Evolutionary conservation across 441 rosid genomes (phyloP), one percentile per base, ranked within the genome.

Genomic region (Aleurites moluccanus): DNA sequence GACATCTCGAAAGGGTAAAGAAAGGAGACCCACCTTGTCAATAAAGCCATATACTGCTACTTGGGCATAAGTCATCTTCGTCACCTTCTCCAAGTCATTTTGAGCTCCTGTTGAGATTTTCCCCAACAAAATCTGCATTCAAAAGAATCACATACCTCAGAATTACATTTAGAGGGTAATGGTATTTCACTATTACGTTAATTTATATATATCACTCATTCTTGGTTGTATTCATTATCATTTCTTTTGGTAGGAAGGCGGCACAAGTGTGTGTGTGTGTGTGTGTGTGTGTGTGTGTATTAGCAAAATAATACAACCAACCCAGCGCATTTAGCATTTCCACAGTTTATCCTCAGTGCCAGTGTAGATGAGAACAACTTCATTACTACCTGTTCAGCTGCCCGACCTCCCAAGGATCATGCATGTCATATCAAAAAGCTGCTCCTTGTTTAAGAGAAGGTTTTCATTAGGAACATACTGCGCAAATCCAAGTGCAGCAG

Each of bases 1-100:
- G 78, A 79, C 90, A 87, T 87, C 84, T 85, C 90, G 4, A 76
- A 79, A 33, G 81, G 92, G 93, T 77, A 91, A 91, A 52, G 90
- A 91, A 28, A 91, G 89, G 61, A 91, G 96, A 52, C 93, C 96
- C 6, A 88, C 93, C 69, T 89, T 91, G 78, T 91, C 96, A 64
- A 92, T 89, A 69, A 91, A 91, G 61, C 93, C 92, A 77, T 88
- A 89, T 5, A 86, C 85, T 44, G 93, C 87, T n/a, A 91, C 91
- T 79, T 88, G 91, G 69, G 88, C 90, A 60, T 86, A 86, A 0
- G 89, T 88, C 90, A 89, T 86, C 81, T 89, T 87, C 1, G 90
- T 89, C 72, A 88, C 90, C 78, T 89, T 86, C 84, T 85, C 88
- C 80, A 90, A 80, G 85, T 89, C 93, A 70, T 85, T 91, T 76